Percentiles rank a stretch among this genome's conserved stretches.
Conservation (phyloP, 345 rosid species). For the Erysimum cheiranthoides region DNA sequence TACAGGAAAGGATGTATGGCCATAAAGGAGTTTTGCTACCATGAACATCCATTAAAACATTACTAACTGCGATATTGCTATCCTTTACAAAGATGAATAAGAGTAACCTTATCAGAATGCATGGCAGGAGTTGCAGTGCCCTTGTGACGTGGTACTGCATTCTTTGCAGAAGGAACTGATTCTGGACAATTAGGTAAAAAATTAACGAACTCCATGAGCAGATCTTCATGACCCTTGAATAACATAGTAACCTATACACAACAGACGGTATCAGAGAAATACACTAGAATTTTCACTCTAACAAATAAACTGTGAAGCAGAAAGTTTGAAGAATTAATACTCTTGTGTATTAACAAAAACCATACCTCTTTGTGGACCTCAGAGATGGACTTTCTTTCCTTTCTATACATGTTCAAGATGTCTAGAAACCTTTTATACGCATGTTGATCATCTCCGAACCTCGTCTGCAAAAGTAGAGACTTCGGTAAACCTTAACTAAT, state of each 20-base stretch:
- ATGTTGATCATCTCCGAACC: slow-evolving; percentile 83
- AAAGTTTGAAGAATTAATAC: slow-evolving; percentile 18
- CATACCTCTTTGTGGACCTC: slow-evolving; percentile 89
- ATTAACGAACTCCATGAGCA: slow-evolving; percentile 78
- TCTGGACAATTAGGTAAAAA: slow-evolving; percentile 78
- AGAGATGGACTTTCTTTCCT: slow-evolving; percentile 79
- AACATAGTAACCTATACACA: slow-evolving; percentile 78
- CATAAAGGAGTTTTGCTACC: slow-evolving; percentile 20
- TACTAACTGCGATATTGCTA: slow-evolving; percentile 17
- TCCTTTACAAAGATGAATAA: slow-evolving; percentile 19
- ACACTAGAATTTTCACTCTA: slow-evolving; percentile 1
- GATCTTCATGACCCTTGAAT: slow-evolving; percentile 80
- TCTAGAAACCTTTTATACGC: slow-evolving; percentile 90
- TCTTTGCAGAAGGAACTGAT: slow-evolving; percentile 61
- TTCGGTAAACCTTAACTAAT: slow-evolving; percentile 23
- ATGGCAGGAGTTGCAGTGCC: slow-evolving; percentile 60
- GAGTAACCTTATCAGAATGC: slow-evolving; percentile 68
- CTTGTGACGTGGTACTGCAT: slow-evolving; percentile 59
- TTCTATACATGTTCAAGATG: slow-evolving; percentile 86
- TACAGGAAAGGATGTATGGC: slow-evolving; percentile 58
- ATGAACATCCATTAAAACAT: slow-evolving; percentile 19
- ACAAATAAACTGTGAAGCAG: slow-evolving; percentile 26
- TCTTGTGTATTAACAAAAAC: slow-evolving; percentile 22
- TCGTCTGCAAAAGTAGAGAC: slow-evolving; percentile 58
- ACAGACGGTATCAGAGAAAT: slow-evolving; percentile 28